These are phyloP conservation scores for Cercophora sp. DNA, from an alignment of 495 filamentous ascomycete genomes.

Conservation along the genomic window DNA sequence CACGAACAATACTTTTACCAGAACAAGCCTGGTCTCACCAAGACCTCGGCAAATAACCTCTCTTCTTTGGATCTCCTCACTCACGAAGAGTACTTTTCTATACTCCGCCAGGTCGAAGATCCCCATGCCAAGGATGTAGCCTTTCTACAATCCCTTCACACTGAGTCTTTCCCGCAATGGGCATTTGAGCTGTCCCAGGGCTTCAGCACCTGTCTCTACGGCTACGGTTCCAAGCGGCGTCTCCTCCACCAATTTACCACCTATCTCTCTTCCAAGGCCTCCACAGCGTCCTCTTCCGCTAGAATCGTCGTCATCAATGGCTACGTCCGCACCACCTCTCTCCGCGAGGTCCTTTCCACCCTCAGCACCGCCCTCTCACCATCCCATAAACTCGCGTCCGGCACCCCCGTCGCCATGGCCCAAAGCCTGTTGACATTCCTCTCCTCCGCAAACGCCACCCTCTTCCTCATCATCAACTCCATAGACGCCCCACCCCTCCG, in stretches of 20 bases:
- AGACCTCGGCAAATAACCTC: constrained; percentile 84
- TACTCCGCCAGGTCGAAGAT: constrained; percentile 62
- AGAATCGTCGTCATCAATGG: constrained; percentile 86
- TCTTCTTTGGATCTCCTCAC: constrained; percentile 70
- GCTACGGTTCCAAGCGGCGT: constrained; percentile 81
- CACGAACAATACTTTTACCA: constrained; percentile 94
- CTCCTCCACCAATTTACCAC: constrained; percentile 75
- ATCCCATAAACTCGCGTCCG: constrained; percentile 37
- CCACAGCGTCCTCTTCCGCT: constrained; percentile 32
- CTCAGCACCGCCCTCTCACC: constrained; percentile 63
- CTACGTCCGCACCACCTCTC: constrained; percentile 69
- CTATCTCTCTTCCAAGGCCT: constrained; percentile 54
- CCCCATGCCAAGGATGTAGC: constrained; percentile 67
- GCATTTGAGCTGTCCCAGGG: constrained; percentile 82
- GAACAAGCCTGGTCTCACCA: constrained; percentile 72
- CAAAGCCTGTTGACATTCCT: constrained; percentile 52
- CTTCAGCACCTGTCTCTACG: constrained; percentile 89
- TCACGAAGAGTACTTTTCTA: constrained; percentile 85
- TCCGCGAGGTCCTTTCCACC: constrained; percentile 74
- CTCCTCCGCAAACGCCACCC: constrained; percentile 37
- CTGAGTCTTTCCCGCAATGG: constrained; percentile 85
- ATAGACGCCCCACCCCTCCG: constrained; percentile 78
- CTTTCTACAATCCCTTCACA: constrained; percentile 70
- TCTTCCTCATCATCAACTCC: constrained; percentile 74
- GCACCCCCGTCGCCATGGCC: constrained; percentile 49